Conservation (phyloP, 768 basidiomycete genomes). For the Kwoniella sp. region DNA sequence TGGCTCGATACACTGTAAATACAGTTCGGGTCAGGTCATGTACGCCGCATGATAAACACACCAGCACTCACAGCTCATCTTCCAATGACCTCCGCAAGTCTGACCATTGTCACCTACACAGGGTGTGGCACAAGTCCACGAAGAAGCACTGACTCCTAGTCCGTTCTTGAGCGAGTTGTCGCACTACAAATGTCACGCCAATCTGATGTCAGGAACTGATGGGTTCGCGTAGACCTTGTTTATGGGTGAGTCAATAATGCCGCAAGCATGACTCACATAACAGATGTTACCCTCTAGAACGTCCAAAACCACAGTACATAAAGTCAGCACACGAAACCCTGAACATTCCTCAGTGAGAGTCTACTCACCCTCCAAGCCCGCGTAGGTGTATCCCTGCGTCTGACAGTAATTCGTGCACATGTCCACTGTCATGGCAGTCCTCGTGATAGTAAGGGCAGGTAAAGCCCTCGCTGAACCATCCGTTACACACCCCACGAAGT, state of each 20-base stretch:
- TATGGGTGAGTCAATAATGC: background rate
- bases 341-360: background rate
- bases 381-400: conserved; percentile 28
- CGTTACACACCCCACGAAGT: conserved; percentile 18
- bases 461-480: conserved; percentile 21
- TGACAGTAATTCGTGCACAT: conserved; percentile 33
- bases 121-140: conserved; percentile 13
- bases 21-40: background rate
- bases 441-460: background rate
- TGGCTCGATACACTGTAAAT: background rate
- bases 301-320: background rate
- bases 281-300: conserved; percentile 29
- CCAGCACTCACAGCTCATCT: conserved; percentile 14
- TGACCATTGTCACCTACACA: conserved; percentile 27
- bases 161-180: conserved; percentile 23
- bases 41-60: too few relatives aligned
- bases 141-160: conserved; percentile 4
- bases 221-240: background rate
- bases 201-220: background rate
- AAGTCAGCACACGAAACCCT: too few relatives aligned
- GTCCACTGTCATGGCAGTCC: conserved; percentile 25
- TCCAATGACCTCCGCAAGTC: conserved; percentile 27
- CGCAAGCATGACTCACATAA: conserved; percentile 25
- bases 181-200: conserved; percentile 20
- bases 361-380: conserved; percentile 41